A percentile compares a stretch with the other conserved stretches of the same genome.
Conservation (phyloP, 2,329 filamentous ascomycete species). For the Talaromyces atroroseus region DNA sequence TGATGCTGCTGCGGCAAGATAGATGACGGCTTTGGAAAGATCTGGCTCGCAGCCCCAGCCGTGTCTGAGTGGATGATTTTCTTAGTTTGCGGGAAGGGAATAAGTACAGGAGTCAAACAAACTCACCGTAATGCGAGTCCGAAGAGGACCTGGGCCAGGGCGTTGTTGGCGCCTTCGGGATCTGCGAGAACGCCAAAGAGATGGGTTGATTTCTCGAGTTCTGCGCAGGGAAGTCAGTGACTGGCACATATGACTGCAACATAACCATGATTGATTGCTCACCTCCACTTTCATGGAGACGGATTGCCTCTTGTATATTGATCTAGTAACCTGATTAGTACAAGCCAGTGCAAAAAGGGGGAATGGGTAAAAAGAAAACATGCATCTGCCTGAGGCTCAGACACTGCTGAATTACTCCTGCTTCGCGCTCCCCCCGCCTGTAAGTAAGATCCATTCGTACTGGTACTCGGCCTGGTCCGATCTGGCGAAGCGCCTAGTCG, state of each 20-base stretch:
- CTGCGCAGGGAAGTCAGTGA: slow-evolving; percentile 26
- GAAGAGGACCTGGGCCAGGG: slow-evolving; percentile 91
- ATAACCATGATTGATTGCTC: slow-evolving; percentile 14
- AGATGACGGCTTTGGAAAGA: slow-evolving; percentile 68
- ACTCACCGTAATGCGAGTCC: slow-evolving; percentile 78
- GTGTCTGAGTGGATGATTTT: slow-evolving; percentile 52
- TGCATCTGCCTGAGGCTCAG: slow-evolving; percentile 34
- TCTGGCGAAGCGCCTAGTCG: slow-evolving; percentile 37
- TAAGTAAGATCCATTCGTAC: slow-evolving; percentile 6
- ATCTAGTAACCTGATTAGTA: slow-evolving; percentile 20
- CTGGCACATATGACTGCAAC: slow-evolving; percentile 13
- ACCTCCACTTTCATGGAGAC: slow-evolving; percentile 77
- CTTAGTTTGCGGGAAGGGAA: slow-evolving; percentile 7
- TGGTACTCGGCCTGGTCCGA: neutral
- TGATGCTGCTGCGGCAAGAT: slow-evolving; percentile 80
- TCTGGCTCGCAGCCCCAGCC: slow-evolving; percentile 84
- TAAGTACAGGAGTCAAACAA: neutral
- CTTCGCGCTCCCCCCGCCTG: slow-evolving; percentile 25
- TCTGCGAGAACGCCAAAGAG: slow-evolving; percentile 83
- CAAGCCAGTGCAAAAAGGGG: neutral
- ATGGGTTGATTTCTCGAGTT: slow-evolving; percentile 71
- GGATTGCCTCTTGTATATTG: slow-evolving; percentile 92
- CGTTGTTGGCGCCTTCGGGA: slow-evolving; percentile 79
- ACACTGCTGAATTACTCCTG: slow-evolving; percentile 27
- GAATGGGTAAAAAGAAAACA: slow-evolving; percentile 13